A percentile compares a stretch with the other conserved stretches of the same genome.
phyloP scores from a whole-genome alignment of 805 yeast species.

The Suhomyces prunicola region DNA sequence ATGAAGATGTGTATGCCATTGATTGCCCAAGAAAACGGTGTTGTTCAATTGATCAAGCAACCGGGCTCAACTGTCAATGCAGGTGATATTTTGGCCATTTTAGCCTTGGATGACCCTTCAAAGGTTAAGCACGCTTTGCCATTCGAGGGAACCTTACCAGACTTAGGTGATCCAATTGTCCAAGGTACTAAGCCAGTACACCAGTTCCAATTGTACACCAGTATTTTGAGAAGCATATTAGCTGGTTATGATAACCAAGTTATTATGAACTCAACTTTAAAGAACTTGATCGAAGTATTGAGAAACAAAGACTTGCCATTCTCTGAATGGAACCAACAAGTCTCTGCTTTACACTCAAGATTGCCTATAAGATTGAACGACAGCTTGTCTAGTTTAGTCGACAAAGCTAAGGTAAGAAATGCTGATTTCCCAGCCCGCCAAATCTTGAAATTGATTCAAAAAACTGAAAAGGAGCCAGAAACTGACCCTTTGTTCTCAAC shows the following conservation, averaged over 20 bases:
- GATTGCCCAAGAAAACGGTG: constrained; percentile 90
- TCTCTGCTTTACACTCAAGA: constrained; percentile 90
- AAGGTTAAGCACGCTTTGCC: constrained; percentile 96
- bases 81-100: constrained; percentile 94
- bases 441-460: constrained; percentile 66
- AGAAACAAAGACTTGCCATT: constrained; percentile 83
- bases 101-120: constrained; percentile 93
- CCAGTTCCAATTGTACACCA: constrained; percentile 55
- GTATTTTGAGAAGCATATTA: constrained; percentile 73
- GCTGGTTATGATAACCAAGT: constrained; percentile 95
- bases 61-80: constrained; percentile 97
- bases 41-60: constrained; percentile 88
- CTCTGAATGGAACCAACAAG: constrained; percentile 83
- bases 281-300: constrained; percentile 66
- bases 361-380: constrained; percentile 76
- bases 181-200: constrained; percentile 84
- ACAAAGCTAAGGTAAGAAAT: constrained; percentile 58
- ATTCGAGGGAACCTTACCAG: constrained; percentile 90
- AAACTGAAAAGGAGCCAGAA: constrained; percentile 50
- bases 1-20: constrained; percentile 99
- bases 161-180: constrained; percentile 76
- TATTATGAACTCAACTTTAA: constrained; percentile 80
- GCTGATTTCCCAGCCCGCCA: constrained; percentile 95
- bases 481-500: constrained; percentile 52
- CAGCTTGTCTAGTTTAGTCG: constrained; percentile 59